Conservation (phyloP, 2,329 filamentous ascomycete species). For the Nothophoma quercina region DNA sequence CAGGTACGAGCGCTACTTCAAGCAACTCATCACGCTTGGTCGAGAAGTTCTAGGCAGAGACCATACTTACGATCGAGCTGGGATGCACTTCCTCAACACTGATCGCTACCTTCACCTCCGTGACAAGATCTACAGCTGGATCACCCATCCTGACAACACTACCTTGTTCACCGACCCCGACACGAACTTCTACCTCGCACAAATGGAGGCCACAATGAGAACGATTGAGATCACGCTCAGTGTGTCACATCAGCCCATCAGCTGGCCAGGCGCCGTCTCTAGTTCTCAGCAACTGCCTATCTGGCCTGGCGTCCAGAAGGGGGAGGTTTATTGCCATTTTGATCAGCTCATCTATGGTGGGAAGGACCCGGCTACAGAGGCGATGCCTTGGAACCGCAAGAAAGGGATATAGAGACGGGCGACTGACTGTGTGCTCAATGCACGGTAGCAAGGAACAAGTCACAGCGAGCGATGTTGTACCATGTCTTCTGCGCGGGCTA, state of each 20-base stretch:
- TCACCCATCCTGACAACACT: background rate
- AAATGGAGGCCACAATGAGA: background rate
- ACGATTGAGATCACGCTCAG: background rate
- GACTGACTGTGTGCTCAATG: background rate
- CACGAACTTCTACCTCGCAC: background rate
- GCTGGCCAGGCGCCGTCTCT: background rate
- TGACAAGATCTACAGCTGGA: background rate
- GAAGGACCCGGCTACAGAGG: background rate
- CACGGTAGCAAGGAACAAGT: background rate
- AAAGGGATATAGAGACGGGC: background rate
- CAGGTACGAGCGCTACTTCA: constrained; percentile 2
- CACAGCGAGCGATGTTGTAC: too few species aligned
- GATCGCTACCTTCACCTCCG: background rate
- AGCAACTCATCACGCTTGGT: background rate
- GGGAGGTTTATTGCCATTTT: background rate
- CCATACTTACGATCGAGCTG: background rate
- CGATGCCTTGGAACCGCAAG: background rate
- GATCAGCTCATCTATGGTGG: background rate
- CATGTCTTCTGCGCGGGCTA: too few species aligned
- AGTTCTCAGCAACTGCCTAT: background rate
- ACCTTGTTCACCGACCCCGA: background rate
- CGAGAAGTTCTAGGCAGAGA: constrained; percentile 2
- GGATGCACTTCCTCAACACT: background rate
- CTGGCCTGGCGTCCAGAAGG: background rate
- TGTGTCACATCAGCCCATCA: background rate